A percentile compares a stretch with the other conserved stretches of the same genome.
Evolutionary conservation across 2,329 filamentous ascomycete genomes (phyloP).

Genomic region (Sporothrix dimorphospora): DNA sequence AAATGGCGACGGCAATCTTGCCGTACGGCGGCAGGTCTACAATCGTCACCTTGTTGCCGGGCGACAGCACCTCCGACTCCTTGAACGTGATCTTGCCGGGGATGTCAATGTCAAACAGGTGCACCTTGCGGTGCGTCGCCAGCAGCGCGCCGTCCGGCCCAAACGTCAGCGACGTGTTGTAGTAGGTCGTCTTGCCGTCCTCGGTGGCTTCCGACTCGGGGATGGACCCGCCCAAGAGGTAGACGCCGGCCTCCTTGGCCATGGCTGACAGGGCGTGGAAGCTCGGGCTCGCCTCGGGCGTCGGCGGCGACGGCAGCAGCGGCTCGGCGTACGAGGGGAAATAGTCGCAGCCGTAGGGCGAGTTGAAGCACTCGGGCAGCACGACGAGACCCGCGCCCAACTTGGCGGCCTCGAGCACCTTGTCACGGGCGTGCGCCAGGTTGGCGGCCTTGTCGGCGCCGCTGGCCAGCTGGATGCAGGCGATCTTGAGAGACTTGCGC

Average conservation of each 20-base stretch:
- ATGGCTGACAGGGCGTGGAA: conserved; percentile 83
- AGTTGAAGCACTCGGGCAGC: conserved; percentile 98
- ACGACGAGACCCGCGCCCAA: conserved; percentile 84
- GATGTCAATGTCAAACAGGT: conserved; percentile 97
- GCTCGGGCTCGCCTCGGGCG: conserved; percentile 71
- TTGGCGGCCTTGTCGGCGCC: conserved; percentile 84
- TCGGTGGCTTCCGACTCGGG: conserved; percentile 69
- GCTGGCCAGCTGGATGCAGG: conserved; percentile 79
- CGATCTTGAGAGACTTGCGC: conserved; percentile 76
- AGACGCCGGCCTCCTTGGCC: conserved; percentile 76
- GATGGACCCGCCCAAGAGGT: conserved; percentile 89
- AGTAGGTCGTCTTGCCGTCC: conserved; percentile 60
- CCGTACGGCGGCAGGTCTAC: conserved; percentile 89
- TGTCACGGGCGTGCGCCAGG: conserved; percentile 75
- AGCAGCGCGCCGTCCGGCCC: conserved; percentile 75
- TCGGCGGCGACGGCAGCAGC: conserved; percentile 75
- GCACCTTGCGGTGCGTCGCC: conserved; percentile 89
- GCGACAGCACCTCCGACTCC: conserved; percentile 85
- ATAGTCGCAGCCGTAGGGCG: conserved; percentile 87
- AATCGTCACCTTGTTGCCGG: conserved; percentile 83
- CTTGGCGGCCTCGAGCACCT: conserved; percentile 78
- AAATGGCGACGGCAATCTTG: conserved; percentile 85
- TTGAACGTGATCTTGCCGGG: conserved; percentile 90
- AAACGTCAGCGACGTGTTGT: conserved; percentile 90
- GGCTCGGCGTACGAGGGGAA: conserved; percentile 93